phyloP scores from a whole-genome alignment of 768 basidiomycete species.

The Boletus rubroflammeus region DNA sequence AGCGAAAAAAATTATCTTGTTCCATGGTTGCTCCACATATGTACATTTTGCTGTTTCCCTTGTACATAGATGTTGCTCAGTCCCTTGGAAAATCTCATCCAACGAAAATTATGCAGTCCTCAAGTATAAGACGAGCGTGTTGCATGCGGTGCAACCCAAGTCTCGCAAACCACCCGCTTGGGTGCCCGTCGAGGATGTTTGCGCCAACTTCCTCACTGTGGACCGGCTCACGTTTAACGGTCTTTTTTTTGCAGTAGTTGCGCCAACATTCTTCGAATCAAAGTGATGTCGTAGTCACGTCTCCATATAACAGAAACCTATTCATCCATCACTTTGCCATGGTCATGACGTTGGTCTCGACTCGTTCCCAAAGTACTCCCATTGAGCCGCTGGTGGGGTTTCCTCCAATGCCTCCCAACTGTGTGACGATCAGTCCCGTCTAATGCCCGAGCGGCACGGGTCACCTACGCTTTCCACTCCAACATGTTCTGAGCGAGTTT shows the following conservation, averaged over 20 bases:
- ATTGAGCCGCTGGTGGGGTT: slow-evolving; percentile 77
- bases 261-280: slow-evolving; percentile 4
- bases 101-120: neutral
- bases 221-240: neutral
- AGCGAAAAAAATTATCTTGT: slow-evolving; percentile 7
- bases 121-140: neutral
- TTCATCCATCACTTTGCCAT: neutral
- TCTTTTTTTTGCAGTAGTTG: slow-evolving; percentile 1
- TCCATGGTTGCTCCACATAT: neutral
- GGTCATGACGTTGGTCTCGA: slow-evolving; percentile 38
- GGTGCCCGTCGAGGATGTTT: slow-evolving; percentile 1
- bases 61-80: slow-evolving; percentile 13
- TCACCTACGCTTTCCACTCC: slow-evolving; percentile 94
- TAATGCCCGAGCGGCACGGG: neutral
- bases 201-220: slow-evolving; percentile 25
- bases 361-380: slow-evolving; percentile 73
- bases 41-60: slow-evolving; percentile 9
- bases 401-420: slow-evolving; percentile 92
- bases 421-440: slow-evolving; percentile 6
- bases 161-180: neutral
- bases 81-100: neutral
- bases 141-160: neutral
- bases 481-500: slow-evolving; percentile 74
- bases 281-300: neutral
- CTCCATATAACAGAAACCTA: neutral